Percentiles rank a stretch among this genome's conserved stretches.
These are phyloP conservation scores for Middelhovenomyces tepae DNA, from an alignment of 805 yeast species.

Conservation along the genomic window DNA sequence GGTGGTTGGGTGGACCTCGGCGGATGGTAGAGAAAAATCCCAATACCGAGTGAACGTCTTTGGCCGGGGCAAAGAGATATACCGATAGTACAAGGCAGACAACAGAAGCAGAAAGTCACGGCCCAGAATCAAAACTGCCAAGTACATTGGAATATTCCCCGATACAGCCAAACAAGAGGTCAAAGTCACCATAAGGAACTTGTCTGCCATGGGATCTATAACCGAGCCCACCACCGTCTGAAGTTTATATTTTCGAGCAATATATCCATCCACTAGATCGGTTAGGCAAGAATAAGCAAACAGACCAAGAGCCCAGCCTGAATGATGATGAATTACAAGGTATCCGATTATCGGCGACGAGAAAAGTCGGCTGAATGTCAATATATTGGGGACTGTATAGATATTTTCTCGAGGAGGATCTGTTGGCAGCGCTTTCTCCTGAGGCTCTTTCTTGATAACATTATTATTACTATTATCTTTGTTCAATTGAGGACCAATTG, in stretches of 20 bases:
- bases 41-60: slow-evolving; percentile 62
- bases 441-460: neutral
- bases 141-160: slow-evolving; percentile 53
- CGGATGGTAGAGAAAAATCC: slow-evolving; percentile 74
- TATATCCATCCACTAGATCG: slow-evolving; percentile 83
- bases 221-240: slow-evolving; percentile 81
- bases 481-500: too few relatives aligned
- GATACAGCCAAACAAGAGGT: slow-evolving; percentile 67
- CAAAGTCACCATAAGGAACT: slow-evolving; percentile 76
- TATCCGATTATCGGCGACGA: slow-evolving; percentile 83
- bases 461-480: too few relatives aligned
- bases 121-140: slow-evolving; percentile 63
- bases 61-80: slow-evolving; percentile 64
- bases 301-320: slow-evolving; percentile 56
- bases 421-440: slow-evolving; percentile 3
- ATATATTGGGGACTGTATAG: slow-evolving; percentile 77
- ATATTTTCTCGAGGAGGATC: slow-evolving; percentile 41
- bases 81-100: slow-evolving; percentile 66
- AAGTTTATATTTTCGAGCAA: slow-evolving; percentile 75
- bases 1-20: slow-evolving; percentile 78
- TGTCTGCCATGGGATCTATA: slow-evolving; percentile 93
- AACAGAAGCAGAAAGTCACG: slow-evolving; percentile 69
- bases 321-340: slow-evolving; percentile 54
- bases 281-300: slow-evolving; percentile 84
- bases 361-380: slow-evolving; percentile 72